Conservation (phyloP, 768 basidiomycete genomes). For the Pholiota molesta region DNA sequence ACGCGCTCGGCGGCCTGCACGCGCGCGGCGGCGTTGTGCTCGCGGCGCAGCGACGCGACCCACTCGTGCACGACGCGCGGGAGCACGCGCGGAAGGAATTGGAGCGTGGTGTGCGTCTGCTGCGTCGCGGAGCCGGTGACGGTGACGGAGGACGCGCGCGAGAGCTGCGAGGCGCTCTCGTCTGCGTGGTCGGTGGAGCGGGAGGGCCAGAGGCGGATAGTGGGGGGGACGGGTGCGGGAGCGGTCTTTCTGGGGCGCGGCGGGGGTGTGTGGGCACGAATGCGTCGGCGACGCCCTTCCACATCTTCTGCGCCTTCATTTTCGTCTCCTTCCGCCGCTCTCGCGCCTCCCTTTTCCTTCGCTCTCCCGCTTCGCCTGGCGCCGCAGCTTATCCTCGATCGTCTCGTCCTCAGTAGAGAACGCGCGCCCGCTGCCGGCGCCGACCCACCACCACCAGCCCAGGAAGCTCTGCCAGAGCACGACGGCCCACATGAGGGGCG, state of each 20-base stretch:
- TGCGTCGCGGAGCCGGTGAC: constrained; percentile 4
- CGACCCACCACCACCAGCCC: constrained; percentile 99
- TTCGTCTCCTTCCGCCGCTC: constrained; percentile 52
- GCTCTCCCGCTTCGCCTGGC: constrained; percentile 58
- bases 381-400: constrained; percentile 63
- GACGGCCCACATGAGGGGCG: constrained; percentile 86
- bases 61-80: constrained; percentile 51
- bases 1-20: constrained; percentile 70
- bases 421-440: constrained; percentile 79
- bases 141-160: constrained; percentile 10
- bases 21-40: constrained; percentile 71
- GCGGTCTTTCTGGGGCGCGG: not conserved
- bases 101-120: constrained; percentile 20
- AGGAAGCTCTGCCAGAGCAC: constrained; percentile 97
- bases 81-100: constrained; percentile 40
- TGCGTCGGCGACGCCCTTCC: constrained; percentile 58
- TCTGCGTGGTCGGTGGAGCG: not conserved
- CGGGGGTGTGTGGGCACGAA: constrained; percentile 29
- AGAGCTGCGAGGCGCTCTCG: constrained; percentile 10
- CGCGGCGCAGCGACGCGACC: constrained; percentile 66
- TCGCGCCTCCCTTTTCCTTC: constrained; percentile 47
- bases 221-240: not conserved
- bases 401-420: constrained; percentile 47
- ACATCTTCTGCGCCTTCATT: constrained; percentile 57
- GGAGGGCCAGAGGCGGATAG: not conserved